Percentiles rank a stretch among this genome's conserved stretches.
Evolutionary conservation across 2,329 filamentous ascomycete species (phyloP).

Genomic region (Verticillium zaregamsianum): DNA sequence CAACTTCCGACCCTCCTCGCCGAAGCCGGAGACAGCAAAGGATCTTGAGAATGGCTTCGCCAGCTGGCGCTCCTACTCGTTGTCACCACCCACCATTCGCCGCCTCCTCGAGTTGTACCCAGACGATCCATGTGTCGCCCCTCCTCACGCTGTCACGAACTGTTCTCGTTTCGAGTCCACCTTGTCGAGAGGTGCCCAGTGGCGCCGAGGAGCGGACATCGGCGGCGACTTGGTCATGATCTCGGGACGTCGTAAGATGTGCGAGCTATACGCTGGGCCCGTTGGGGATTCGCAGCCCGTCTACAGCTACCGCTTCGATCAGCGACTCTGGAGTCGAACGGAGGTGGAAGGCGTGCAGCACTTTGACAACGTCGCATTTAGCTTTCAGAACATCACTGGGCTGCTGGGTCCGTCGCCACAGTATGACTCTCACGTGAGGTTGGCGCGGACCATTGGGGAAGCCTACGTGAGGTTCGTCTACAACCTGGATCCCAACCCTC

Average conservation of each 20-base stretch:
- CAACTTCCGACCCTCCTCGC: constrained; percentile 30
- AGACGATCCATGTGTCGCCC: constrained; percentile 39
- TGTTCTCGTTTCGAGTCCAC: constrained; percentile 19
- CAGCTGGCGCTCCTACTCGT: constrained; percentile 39
- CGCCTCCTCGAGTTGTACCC: constrained; percentile 43
- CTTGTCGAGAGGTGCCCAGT: constrained; percentile 32
- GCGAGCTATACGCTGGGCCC: constrained; percentile 31
- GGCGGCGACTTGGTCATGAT: constrained; percentile 45
- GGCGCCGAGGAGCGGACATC: constrained; percentile 40
- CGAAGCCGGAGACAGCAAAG: constrained; percentile 32
- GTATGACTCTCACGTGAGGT: constrained; percentile 29
- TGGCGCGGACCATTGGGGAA: constrained; percentile 32
- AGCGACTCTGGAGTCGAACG: constrained; percentile 34
- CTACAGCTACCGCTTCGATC: constrained; percentile 47
- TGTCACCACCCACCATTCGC: constrained; percentile 38
- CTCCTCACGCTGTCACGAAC: constrained; percentile 36
- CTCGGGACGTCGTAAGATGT: constrained; percentile 38
- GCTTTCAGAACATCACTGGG: constrained; percentile 46
- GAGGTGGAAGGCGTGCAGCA: constrained; percentile 38
- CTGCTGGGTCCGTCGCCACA: constrained; percentile 38
- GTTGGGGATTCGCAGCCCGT: constrained; percentile 23
- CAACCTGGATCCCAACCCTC: constrained; percentile 34
- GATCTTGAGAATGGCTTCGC: constrained; percentile 37
- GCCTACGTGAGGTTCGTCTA: constrained; percentile 40
- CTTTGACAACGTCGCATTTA: constrained; percentile 45